phyloP scores from a whole-genome alignment of 1,284 basidiomycete species.

The Ustilago sp. region DNA sequence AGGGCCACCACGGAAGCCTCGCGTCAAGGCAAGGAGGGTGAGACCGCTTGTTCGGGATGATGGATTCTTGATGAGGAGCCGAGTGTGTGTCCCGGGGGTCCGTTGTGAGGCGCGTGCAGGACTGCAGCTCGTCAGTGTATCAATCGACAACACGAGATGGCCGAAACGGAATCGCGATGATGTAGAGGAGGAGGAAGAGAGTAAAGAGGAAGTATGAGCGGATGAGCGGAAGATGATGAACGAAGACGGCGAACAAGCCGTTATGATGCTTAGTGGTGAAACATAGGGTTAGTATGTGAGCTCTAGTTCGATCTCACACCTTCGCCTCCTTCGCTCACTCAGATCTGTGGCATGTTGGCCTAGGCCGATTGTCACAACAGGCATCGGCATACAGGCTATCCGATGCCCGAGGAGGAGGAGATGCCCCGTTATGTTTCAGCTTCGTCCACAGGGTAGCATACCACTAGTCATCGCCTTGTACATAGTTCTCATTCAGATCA shows the following conservation, averaged over 20 bases:
- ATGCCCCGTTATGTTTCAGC: too few relatives aligned
- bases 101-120: constrained; percentile 4
- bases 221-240: not conserved
- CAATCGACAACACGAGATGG: not conserved
- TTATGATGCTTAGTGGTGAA: not conserved
- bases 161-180: not conserved
- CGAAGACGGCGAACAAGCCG: not conserved
- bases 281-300: too few relatives aligned
- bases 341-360: too few relatives aligned
- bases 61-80: not conserved
- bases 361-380: too few relatives aligned
- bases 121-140: not conserved
- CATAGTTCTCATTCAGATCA: too few relatives aligned
- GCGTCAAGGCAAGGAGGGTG: not conserved
- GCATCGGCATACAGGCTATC: too few relatives aligned
- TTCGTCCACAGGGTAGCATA: too few relatives aligned
- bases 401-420: too few relatives aligned
- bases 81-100: constrained; percentile 1
- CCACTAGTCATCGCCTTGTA: too few relatives aligned
- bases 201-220: not conserved
- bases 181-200: not conserved
- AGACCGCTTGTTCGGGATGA: not conserved
- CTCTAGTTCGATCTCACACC: too few relatives aligned
- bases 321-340: too few relatives aligned
- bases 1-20: not conserved